Percentiles rank a stretch among this genome's conserved stretches.
phyloP scores from a whole-genome alignment of 495 filamentous ascomycete species.

The Annulohypoxylon nitens region DNA sequence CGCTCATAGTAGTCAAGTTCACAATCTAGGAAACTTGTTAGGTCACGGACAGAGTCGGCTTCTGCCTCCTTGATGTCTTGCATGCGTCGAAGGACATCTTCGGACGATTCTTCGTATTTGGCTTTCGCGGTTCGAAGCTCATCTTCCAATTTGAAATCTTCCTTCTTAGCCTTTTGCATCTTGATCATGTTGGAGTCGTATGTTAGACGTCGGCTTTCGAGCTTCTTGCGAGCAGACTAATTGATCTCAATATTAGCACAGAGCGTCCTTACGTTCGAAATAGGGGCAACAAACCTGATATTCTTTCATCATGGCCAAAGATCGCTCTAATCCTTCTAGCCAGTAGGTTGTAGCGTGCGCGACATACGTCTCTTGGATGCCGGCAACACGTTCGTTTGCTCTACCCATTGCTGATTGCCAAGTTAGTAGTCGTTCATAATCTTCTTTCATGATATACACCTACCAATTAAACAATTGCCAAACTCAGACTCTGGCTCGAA shows the following conservation, averaged over 20 bases:
- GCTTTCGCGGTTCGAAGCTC: constrained; percentile 91
- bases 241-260: constrained; percentile 32
- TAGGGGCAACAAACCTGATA: constrained; percentile 73
- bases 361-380: constrained; percentile 88
- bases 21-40: constrained; percentile 86
- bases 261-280: background rate
- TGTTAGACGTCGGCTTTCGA: constrained; percentile 88
- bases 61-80: constrained; percentile 96
- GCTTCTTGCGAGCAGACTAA: constrained; percentile 90
- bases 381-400: constrained; percentile 88
- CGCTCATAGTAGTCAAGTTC: constrained; percentile 93
- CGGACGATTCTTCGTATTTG: constrained; percentile 96
- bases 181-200: constrained; percentile 93
- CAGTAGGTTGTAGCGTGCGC: constrained; percentile 85
- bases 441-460: constrained; percentile 42
- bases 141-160: constrained; percentile 94
- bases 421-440: constrained; percentile 8
- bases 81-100: constrained; percentile 94
- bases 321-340: constrained; percentile 92
- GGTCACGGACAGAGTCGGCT: constrained; percentile 82
- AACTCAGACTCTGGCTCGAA: constrained; percentile 94
- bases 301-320: constrained; percentile 95
- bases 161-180: constrained; percentile 93
- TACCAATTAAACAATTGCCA: constrained; percentile 87
- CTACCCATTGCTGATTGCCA: constrained; percentile 74